phyloP scores from a whole-genome alignment of 176 grass and related monocot genomes.

The bread wheat (Triticum aestivum) region IWGSC_CS_RefSeq_v2.1 NC_057806.1:510843025-510843524 shows the following conservation, averaged over 20 bases:
- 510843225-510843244: neutral
- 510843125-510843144: neutral
- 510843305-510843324: neutral
- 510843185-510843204: neutral
- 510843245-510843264: neutral
- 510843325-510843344: too few species aligned
- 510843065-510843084: neutral
- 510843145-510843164: neutral
- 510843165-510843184: neutral
- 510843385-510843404: too few species aligned
- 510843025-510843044: too few species aligned
- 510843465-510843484: too few species aligned
- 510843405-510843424: too few species aligned
- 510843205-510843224: neutral
- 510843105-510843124: neutral
- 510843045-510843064: too few species aligned
- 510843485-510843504: too few species aligned
- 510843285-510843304: neutral
- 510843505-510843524: too few species aligned
- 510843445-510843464: too few species aligned
- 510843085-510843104: neutral
- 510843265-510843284: neutral
- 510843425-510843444: too few species aligned
- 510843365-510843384: too few species aligned
- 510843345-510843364: too few species aligned